Conservation (phyloP, 495 filamentous ascomycete species). For the Penicillium verhagenii region DNA sequence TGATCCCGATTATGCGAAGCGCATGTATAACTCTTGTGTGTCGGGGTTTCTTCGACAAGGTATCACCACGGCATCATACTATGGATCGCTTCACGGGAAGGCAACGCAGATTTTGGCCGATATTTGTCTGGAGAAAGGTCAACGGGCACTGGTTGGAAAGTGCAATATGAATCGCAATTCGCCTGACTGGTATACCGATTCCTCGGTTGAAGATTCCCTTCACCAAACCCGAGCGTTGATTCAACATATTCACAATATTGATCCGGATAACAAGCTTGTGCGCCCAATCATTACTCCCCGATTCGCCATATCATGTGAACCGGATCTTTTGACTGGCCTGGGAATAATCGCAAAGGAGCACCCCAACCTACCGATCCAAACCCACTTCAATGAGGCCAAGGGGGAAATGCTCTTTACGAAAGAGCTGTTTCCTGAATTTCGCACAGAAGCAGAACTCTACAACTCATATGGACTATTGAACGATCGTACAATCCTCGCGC, state of each 20-base stretch:
- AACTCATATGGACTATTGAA: conserved; percentile 52
- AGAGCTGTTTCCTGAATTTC: conserved; percentile 52
- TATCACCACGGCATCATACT: conserved; percentile 66
- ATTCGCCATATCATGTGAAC: conserved; percentile 60
- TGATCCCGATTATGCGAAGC: conserved; percentile 51
- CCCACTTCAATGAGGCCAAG: conserved; percentile 62
- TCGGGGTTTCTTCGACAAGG: conserved; percentile 59
- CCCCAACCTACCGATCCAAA: conserved; percentile 58
- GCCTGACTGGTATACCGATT: conserved; percentile 59
- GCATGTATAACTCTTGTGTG: conserved; percentile 54
- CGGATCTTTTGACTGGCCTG: conserved; percentile 50
- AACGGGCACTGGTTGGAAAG: conserved; percentile 65
- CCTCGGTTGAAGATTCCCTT: conserved; percentile 46
- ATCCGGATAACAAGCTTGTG: conserved; percentile 37
- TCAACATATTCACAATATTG: conserved; percentile 32
- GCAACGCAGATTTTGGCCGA: conserved; percentile 61
- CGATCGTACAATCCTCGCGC: conserved; percentile 58
- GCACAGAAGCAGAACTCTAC: conserved; percentile 56
- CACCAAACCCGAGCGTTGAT: conserved; percentile 54
- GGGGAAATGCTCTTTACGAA: conserved; percentile 54
- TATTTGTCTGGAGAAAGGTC: conserved; percentile 53
- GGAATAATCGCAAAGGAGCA: conserved; percentile 50
- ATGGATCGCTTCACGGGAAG: conserved; percentile 56
- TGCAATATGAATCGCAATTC: conserved; percentile 64
- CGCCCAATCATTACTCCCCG: conserved; percentile 60